A percentile compares a stretch with the other conserved stretches of the same genome.
Evolutionary conservation across 495 filamentous ascomycete genomes (phyloP).

Genomic region (Podospora fimiseda): DNA sequence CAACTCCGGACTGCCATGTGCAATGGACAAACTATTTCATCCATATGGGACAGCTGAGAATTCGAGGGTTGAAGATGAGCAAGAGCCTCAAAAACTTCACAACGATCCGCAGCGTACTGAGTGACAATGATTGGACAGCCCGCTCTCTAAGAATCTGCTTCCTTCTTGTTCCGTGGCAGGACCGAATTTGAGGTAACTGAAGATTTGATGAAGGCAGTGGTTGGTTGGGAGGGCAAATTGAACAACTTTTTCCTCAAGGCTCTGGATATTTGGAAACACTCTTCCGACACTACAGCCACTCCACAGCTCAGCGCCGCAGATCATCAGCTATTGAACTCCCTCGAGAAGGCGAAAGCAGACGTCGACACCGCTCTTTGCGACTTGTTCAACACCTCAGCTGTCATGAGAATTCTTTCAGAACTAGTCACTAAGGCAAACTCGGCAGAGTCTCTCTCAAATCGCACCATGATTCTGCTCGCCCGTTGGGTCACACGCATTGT

Average conservation of each 20-base stretch:
- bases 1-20: conserved; percentile 23
- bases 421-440: conserved; percentile 59
- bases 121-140: conserved; percentile 50
- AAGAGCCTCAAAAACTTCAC: conserved; percentile 79
- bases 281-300: conserved; percentile 7
- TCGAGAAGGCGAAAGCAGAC: conserved; percentile 49
- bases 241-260: conserved; percentile 72
- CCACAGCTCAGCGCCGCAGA: conserved; percentile 15
- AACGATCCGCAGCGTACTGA: conserved; percentile 62
- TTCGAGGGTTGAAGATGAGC: conserved; percentile 72
- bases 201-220: conserved; percentile 56
- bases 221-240: conserved; percentile 62
- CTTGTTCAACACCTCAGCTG: conserved; percentile 66
- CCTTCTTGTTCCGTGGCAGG: conserved; percentile 66
- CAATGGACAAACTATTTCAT: conserved; percentile 84
- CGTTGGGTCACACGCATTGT: conserved; percentile 64
- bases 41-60: conserved; percentile 66
- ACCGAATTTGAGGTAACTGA: conserved; percentile 70
- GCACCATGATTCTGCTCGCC: conserved; percentile 44
- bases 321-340: conserved; percentile 21
- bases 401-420: conserved; percentile 58
- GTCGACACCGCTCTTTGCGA: conserved; percentile 59
- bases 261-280: conserved; percentile 18
- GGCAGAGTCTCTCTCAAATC: conserved; percentile 41
- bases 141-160: conserved; percentile 64